Evolutionary conservation across 1,284 basidiomycete genomes (phyloP).

Genomic region (Xerocomus amazonicus): DNA sequence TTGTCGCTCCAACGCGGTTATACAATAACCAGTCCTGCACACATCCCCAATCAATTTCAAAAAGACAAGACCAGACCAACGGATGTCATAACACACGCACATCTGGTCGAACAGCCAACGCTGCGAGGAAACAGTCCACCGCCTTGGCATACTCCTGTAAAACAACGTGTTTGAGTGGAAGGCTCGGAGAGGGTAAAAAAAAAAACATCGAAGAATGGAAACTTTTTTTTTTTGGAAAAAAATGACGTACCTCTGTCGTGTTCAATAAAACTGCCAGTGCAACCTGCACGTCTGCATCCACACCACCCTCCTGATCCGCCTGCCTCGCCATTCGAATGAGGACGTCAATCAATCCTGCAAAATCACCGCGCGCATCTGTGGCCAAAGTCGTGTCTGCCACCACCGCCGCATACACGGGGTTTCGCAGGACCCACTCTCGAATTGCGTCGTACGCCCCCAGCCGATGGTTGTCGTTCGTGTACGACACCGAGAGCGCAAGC

Average conservation of each 20-base stretch:
- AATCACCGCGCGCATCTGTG: constrained; percentile 37
- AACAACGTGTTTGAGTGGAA: background rate
- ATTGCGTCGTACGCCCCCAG: constrained; percentile 75
- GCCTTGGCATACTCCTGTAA: constrained; percentile 84
- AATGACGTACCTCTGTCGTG: constrained; percentile 68
- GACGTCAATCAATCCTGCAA: constrained; percentile 52
- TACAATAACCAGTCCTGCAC: constrained; percentile 92
- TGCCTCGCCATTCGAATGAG: constrained; percentile 67
- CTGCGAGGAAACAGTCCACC: constrained; percentile 91
- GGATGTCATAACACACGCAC: constrained; percentile 41
- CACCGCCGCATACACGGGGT: constrained; percentile 31
- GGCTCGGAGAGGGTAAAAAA: background rate
- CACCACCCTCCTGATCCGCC: constrained; percentile 32
- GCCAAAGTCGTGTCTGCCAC: constrained; percentile 42
- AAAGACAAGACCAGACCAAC: background rate
- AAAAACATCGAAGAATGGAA: background rate
- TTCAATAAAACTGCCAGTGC: constrained; percentile 94
- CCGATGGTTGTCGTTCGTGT: constrained; percentile 88
- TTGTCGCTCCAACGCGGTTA: constrained; percentile 94
- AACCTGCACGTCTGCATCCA: constrained; percentile 95
- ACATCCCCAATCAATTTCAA: background rate
- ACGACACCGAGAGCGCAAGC: constrained; percentile 89
- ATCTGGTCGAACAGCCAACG: constrained; percentile 83
- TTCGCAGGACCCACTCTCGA: constrained; percentile 66
- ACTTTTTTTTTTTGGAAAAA: background rate